These are phyloP conservation scores for Ogataea corticis DNA, from an alignment of 805 yeast genomes.

Conservation along the genomic window DNA sequence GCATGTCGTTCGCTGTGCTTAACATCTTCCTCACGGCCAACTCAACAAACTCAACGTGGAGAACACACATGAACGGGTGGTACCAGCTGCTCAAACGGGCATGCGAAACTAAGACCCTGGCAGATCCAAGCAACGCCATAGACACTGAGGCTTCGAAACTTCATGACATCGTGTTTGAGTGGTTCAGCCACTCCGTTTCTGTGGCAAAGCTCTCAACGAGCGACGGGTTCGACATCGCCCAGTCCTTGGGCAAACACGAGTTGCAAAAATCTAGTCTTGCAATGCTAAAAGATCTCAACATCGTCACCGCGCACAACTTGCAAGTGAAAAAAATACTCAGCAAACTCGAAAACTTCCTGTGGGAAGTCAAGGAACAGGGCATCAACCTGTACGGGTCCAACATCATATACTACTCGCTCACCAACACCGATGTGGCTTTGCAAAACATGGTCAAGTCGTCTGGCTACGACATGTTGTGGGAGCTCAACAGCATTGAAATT, in stretches of 20 bases:
- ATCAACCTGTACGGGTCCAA: conserved; percentile 2
- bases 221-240: too few relatives aligned
- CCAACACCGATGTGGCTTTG: background rate
- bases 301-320: too few relatives aligned
- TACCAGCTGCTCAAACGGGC: conserved; percentile 1
- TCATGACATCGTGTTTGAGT: too few relatives aligned
- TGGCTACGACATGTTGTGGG: background rate
- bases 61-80: conserved; percentile 4
- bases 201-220: too few relatives aligned
- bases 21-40: conserved; percentile 2
- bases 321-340: too few relatives aligned
- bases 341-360: background rate
- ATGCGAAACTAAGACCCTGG: too few relatives aligned
- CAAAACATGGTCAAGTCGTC: background rate
- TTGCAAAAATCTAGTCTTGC: too few relatives aligned
- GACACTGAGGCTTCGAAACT: too few relatives aligned
- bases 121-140: too few relatives aligned
- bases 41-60: background rate
- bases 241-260: too few relatives aligned
- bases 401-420: background rate
- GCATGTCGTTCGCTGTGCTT: conserved; percentile 3
- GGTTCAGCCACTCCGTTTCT: too few relatives aligned
- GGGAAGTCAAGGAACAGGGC: background rate
- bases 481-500: background rate
- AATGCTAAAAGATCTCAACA: too few relatives aligned